Evolutionary conservation across 2,329 filamentous ascomycete species (phyloP), one percentile per base, ranked within the genome.

Genomic region (Clarireedia hainanense): DNA sequence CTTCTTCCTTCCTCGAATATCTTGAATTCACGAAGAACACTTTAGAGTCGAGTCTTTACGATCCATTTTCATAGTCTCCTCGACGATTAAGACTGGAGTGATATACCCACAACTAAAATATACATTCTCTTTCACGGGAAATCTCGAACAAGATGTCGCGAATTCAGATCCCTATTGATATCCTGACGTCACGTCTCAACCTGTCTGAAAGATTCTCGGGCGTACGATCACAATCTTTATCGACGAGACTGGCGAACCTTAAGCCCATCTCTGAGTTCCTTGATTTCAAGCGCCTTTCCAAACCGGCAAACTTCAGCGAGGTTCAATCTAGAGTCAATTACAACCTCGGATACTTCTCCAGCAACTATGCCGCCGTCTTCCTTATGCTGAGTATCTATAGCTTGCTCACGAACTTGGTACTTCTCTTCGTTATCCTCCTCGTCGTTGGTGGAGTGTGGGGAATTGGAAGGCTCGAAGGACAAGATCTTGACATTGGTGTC

Each of bases 371-470:
- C 64, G 86, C 88, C 61, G 83, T 97, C 66, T 96, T 97, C 71
- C 79, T 88, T 67, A 95, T 99, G 86, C 86, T 99, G 69, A 89
- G 88, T 78, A 86, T 99, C 75, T 99, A 99, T 79, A 89, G 89
- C 68, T 76, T 99, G 68, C 80, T 99, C 68, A 94, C 89, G 66
- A 97, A 96, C 75, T 78, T 83, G 68, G 74, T 85, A 47, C 80
- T 99, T 52, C 83, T 96, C 59, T 96, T 97, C 71, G 91, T 95
- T 74, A 96, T 99, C 70, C 74, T 95, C 68, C 80, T 99, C 52
- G 86, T 96, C 57, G 80, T 89, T 53, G 86, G 81, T 63, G 91
- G 94, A 72, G 86, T 96, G 78, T 97, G 85, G 76, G 80, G 91
- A 57, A 96, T 99, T 66, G 88, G 90, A 70, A 94, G 89, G 72